Percentiles rank a stretch among this genome's conserved stretches.
phyloP scores from a whole-genome alignment of 495 filamentous ascomycete genomes.

The Pseudevernia furfuracea region DNA sequence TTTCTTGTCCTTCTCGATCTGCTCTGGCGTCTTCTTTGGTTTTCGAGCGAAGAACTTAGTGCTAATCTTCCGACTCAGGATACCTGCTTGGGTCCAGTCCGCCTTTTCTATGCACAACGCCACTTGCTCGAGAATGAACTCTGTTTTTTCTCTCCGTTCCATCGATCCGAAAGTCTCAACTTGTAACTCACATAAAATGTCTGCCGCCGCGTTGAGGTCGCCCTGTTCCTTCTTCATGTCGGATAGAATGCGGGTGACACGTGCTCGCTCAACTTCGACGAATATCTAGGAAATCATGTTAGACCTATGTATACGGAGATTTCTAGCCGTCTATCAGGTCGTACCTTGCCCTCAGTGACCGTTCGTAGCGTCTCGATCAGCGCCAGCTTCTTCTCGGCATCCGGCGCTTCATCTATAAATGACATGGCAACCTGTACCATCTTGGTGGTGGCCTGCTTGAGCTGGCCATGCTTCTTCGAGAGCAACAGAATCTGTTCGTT shows the following conservation, averaged over 20 bases:
- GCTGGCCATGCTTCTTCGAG: conserved; percentile 99
- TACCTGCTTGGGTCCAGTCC: conserved; percentile 92
- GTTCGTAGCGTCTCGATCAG: conserved; percentile 92
- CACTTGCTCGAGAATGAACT: conserved; percentile 96
- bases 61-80: conserved; percentile 94
- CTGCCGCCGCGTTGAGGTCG: conserved; percentile 79
- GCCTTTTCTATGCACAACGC: conserved; percentile 88
- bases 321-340: background rate
- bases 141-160: conserved; percentile 92
- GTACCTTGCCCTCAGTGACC: conserved; percentile 92
- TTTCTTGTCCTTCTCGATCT: conserved; percentile 83
- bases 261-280: conserved; percentile 94
- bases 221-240: conserved; percentile 95
- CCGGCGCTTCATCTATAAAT: conserved; percentile 77
- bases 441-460: conserved; percentile 96
- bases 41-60: conserved; percentile 81
- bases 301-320: background rate
- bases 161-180: conserved; percentile 99
- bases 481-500: conserved; percentile 93
- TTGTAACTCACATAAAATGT: conserved; percentile 92
- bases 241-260: conserved; percentile 87
- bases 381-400: conserved; percentile 75
- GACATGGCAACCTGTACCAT: conserved; percentile 97
- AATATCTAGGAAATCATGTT: conserved; percentile 61
- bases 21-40: conserved; percentile 78